These are phyloP conservation scores for Abrus precatorius DNA, from an alignment of 306 rosid genomes.

Conservation along the genomic window DNA sequence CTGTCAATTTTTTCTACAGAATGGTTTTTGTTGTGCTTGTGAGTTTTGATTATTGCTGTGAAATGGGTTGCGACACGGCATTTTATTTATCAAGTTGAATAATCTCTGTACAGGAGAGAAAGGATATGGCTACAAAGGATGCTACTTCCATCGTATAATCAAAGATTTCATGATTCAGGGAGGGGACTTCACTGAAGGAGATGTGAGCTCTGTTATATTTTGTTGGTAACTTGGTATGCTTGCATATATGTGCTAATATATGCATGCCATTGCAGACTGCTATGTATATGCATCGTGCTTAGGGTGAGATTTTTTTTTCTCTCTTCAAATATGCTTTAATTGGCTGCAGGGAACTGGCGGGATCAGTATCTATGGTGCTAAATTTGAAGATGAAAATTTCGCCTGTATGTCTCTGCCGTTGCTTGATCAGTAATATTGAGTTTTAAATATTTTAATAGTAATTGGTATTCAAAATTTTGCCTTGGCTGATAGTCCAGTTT, in stretches of 20 bases:
- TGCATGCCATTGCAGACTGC: neutral
- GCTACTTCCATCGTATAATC: slow-evolving; percentile 86
- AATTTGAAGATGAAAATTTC: slow-evolving; percentile 81
- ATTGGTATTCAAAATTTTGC: slow-evolving; percentile 19
- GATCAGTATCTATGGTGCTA: slow-evolving; percentile 80
- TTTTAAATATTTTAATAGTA: neutral
- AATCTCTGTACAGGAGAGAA: slow-evolving; percentile 74
- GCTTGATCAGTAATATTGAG: slow-evolving; percentile 39
- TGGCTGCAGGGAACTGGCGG: slow-evolving; percentile 93
- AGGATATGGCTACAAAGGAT: slow-evolving; percentile 88
- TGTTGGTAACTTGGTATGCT: slow-evolving; percentile 22
- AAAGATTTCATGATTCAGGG: slow-evolving; percentile 93
- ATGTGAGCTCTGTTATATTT: slow-evolving; percentile 56
- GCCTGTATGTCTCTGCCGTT: slow-evolving; percentile 57
- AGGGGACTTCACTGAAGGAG: slow-evolving; percentile 93
- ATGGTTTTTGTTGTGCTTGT: slow-evolving; percentile 28
- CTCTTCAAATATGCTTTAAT: slow-evolving; percentile 39
- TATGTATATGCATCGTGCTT: slow-evolving; percentile 15
- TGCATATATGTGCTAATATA: neutral
- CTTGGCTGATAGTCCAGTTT: neutral
- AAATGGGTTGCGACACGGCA: slow-evolving; percentile 7
- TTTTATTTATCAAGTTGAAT: slow-evolving; percentile 37
- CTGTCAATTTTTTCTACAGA: slow-evolving; percentile 3
- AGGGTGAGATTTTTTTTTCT: slow-evolving; percentile 15
- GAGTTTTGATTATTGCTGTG: slow-evolving; percentile 23